Evolutionary conservation across 805 yeast species (phyloP).

Genomic region (Metschnikowia cerradonensis): DNA sequence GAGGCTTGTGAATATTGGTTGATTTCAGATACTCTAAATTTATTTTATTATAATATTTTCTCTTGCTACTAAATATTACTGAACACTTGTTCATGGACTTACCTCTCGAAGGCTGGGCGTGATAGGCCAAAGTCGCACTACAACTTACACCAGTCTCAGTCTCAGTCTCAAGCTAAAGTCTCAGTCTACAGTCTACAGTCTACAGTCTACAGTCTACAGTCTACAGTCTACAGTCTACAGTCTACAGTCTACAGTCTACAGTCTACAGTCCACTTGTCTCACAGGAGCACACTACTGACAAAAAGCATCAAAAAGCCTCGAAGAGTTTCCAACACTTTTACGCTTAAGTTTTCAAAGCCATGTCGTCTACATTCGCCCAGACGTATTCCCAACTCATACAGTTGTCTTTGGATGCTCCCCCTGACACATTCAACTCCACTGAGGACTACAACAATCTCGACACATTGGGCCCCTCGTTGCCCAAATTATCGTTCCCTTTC

Average conservation of each 20-base stretch:
- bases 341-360: not conserved
- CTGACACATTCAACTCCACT: constrained; percentile 31
- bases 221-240: no score
- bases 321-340: not conserved
- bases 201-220: no score
- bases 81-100: no score
- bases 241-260: no score
- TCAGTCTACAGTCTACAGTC: no score
- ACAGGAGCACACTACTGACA: no score
- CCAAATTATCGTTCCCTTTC: constrained; percentile 37
- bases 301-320: no score
- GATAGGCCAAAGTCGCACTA: not conserved
- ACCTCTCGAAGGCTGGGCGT: not conserved
- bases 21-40: no score
- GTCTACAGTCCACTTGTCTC: no score
- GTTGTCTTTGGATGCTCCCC: constrained; percentile 37
- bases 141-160: not conserved
- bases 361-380: constrained; percentile 33
- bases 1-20: no score
- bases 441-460: constrained; percentile 25
- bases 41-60: no score
- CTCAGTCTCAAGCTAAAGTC: not conserved
- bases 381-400: constrained; percentile 48
- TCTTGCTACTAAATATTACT: no score
- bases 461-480: constrained; percentile 47